Evolutionary conservation across 2,329 filamentous ascomycete genomes (phyloP).

Genomic region (Curvularia sp.): DNA sequence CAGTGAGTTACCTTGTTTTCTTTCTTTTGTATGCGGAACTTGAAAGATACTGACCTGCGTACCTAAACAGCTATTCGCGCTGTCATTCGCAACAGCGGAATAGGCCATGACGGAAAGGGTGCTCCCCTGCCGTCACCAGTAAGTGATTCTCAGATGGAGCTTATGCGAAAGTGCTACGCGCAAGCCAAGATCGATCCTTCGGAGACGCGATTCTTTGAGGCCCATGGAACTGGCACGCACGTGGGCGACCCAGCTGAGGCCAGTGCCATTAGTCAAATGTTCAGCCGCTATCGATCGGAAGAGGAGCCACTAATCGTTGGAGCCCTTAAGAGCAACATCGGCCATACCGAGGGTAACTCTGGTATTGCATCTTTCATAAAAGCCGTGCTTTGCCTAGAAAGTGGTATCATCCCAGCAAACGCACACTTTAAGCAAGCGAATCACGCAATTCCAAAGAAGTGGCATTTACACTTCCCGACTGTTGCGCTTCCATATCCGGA

Average conservation of each 20-base stretch:
- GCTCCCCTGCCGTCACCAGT: slow-evolving; percentile 20
- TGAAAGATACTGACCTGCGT: neutral
- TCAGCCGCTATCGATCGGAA: slow-evolving; percentile 25
- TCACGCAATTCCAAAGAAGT: slow-evolving; percentile 14
- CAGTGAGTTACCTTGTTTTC: neutral
- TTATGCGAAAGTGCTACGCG: slow-evolving; percentile 43
- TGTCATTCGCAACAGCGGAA: slow-evolving; percentile 31
- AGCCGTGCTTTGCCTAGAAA: slow-evolving; percentile 50
- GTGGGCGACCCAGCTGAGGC: slow-evolving; percentile 46
- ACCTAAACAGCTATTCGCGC: slow-evolving; percentile 24
- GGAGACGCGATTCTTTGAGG: slow-evolving; percentile 31
- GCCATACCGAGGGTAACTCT: slow-evolving; percentile 51
- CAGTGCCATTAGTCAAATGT: slow-evolving; percentile 16
- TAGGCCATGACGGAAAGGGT: slow-evolving; percentile 25
- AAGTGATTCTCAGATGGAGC: slow-evolving; percentile 54
- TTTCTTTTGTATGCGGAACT: too few relatives aligned
- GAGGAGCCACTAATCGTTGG: slow-evolving; percentile 19
- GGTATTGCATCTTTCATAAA: slow-evolving; percentile 51
- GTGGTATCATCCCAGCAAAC: slow-evolving; percentile 43
- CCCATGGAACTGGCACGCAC: slow-evolving; percentile 60
- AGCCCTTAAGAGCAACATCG: slow-evolving; percentile 38
- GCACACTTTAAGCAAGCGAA: slow-evolving; percentile 17
- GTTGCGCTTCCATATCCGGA: slow-evolving; percentile 1
- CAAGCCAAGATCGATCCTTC: slow-evolving; percentile 44
- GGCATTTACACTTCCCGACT: neutral